These are phyloP conservation scores for Chrysosporium queenslandicum DNA, from an alignment of 2,329 filamentous ascomycete species.

Conservation along the genomic window DNA sequence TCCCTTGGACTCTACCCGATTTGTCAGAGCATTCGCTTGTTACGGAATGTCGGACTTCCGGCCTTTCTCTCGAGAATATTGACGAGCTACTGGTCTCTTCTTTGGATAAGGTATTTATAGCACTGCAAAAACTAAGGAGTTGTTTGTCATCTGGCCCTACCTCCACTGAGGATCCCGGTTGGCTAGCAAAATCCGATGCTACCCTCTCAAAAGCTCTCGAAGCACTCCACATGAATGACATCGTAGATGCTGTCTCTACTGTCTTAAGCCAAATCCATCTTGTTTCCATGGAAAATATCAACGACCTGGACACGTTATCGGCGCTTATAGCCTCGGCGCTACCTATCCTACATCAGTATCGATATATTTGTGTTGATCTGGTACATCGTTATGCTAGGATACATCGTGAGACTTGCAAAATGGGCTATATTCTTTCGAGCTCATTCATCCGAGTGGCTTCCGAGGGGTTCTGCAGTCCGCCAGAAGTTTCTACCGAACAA, in stretches of 20 bases:
- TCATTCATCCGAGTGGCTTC: conserved; percentile 68
- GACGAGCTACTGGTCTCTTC: conserved; percentile 51
- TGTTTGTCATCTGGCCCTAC: conserved; percentile 46
- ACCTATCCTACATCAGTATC: conserved; percentile 69
- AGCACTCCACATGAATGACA: conserved; percentile 49
- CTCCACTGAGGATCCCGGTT: conserved; percentile 52
- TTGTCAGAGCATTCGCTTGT: conserved; percentile 15
- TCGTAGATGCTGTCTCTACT: conserved; percentile 40
- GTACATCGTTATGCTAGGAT: conserved; percentile 51
- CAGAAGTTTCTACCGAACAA: conserved; percentile 64
- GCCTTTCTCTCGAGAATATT: conserved; percentile 38
- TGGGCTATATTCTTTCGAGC: conserved; percentile 65
- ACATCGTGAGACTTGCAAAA: conserved; percentile 61
- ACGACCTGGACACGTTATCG: conserved; percentile 39
- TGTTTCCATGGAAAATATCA: conserved; percentile 36
- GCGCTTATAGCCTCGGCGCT: conserved; percentile 52
- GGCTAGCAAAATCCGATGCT: conserved; percentile 51
- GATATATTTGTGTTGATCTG: conserved; percentile 49
- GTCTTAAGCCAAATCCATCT: conserved; percentile 40
- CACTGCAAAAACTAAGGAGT: conserved; percentile 61
- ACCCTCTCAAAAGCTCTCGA: conserved; percentile 46
- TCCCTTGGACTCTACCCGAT: conserved; percentile 49
- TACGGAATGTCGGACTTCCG: conserved; percentile 6
- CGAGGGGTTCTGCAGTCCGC: conserved; percentile 84
- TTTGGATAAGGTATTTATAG: conserved; percentile 68